phyloP scores from a whole-genome alignment of 192 early-diverging fungal genomes.

The Entrophospora sp. region DNA sequence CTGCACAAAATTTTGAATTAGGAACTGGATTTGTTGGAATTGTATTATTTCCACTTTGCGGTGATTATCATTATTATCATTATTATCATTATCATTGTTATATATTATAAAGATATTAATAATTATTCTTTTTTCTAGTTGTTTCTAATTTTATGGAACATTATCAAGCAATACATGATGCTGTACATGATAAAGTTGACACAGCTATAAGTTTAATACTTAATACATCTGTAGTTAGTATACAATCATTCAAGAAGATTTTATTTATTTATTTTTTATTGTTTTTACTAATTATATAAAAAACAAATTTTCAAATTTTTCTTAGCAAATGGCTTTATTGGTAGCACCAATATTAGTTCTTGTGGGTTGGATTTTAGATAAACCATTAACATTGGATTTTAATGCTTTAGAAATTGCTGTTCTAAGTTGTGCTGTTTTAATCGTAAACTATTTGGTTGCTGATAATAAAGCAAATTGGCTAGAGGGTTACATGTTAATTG shows the following conservation, averaged over 20 bases:
- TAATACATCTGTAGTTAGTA: no score
- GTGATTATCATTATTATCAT: constrained; percentile 25
- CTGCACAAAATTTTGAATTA: constrained; percentile 59
- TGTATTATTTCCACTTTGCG: constrained; percentile 83
- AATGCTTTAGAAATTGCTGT: constrained; percentile 68
- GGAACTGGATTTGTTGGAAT: constrained; percentile 88
- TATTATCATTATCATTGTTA: constrained; percentile 22
- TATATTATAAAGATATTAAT: no score
- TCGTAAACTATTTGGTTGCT: constrained; percentile 65
- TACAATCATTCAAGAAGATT: no score
- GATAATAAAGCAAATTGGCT: constrained; percentile 90
- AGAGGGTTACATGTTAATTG: constrained; percentile 77
- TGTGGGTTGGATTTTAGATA: constrained; percentile 71
- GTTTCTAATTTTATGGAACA: no score
- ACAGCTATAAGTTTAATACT: no score
- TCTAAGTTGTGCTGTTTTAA: constrained; percentile 62
- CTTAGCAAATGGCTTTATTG: constrained; percentile 77
- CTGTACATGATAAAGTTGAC: no score
- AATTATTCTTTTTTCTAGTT: no score
- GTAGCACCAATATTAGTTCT: constrained; percentile 61
- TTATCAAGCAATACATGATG: no score
- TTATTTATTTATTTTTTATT: no score
- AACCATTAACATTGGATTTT: constrained; percentile 77
- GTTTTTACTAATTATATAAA: no score
- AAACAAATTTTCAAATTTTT: no score